Evolutionary conservation across 1,139 yeast species (phyloP).

Genomic region (Sugiyamaella xylanicola): DNA sequence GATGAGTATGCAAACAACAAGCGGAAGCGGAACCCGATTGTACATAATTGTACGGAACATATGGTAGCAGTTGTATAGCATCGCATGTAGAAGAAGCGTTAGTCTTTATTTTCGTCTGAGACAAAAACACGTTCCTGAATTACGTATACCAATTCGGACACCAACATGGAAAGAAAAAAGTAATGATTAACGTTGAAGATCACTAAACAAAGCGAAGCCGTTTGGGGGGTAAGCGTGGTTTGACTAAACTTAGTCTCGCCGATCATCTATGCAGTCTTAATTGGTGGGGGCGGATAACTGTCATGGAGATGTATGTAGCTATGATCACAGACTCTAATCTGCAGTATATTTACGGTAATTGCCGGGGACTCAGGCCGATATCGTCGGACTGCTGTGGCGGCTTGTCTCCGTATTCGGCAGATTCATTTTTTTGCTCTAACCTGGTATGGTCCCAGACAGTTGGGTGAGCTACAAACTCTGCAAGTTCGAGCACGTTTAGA

Average conservation of each 20-base stretch:
- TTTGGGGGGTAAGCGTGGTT: too few species aligned
- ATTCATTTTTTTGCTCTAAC: background rate
- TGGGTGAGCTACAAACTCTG: too few species aligned
- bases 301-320: too few species aligned
- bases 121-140: slow-evolving; percentile 5
- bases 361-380: background rate
- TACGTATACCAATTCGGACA: background rate
- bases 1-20: background rate
- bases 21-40: background rate
- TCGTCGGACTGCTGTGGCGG: too few species aligned
- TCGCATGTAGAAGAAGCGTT: background rate
- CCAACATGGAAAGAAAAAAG: background rate
- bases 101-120: background rate
- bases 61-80: background rate
- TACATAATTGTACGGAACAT: background rate
- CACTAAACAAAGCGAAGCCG: background rate
- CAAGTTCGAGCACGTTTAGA: too few species aligned
- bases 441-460: background rate
- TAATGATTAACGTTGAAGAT: background rate
- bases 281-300: background rate
- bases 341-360: background rate
- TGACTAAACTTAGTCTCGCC: background rate
- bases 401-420: too few species aligned
- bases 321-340: too few species aligned
- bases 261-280: too few species aligned